Percentiles rank a stretch among this genome's conserved stretches.
Evolutionary conservation across 2,329 filamentous ascomycete genomes (phyloP).

Genomic region (Pseudogymnoascus sp.): DNA sequence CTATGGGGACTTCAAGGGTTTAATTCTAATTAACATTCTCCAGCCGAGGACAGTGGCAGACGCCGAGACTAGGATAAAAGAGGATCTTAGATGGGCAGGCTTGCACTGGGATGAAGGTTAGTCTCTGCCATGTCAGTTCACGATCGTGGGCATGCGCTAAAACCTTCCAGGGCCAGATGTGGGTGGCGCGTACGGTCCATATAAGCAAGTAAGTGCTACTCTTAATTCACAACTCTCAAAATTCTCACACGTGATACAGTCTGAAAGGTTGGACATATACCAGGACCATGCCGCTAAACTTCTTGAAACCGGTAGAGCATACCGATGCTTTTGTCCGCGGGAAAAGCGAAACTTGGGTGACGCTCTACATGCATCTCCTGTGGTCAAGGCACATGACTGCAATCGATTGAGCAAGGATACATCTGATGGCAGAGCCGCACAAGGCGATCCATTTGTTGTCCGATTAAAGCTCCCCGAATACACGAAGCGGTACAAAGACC

Average conservation of each 20-base stretch:
- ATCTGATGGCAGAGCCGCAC: conserved; percentile 59
- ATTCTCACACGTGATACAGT: conserved; percentile 40
- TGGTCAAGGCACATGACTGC: conserved; percentile 38
- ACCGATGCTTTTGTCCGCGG: conserved; percentile 84
- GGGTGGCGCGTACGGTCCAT: conserved; percentile 76
- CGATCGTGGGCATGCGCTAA: not conserved
- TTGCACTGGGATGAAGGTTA: conserved; percentile 86
- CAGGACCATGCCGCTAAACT: conserved; percentile 60
- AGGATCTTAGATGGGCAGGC: conserved; percentile 82
- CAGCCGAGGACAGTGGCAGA: conserved; percentile 74
- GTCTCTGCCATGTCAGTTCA: conserved; percentile 2
- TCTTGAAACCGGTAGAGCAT: conserved; percentile 64
- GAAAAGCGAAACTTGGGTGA: conserved; percentile 33
- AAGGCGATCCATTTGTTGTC: conserved; percentile 66
- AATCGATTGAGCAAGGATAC: conserved; percentile 56
- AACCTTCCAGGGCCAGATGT: conserved; percentile 58
- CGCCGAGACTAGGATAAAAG: conserved; percentile 67
- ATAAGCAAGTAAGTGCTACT: conserved; percentile 56
- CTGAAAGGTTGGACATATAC: conserved; percentile 69
- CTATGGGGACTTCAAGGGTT: conserved; percentile 17
- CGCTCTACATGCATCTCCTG: not conserved
- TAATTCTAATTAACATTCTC: conserved; percentile 22
- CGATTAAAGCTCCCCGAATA: conserved; percentile 59
- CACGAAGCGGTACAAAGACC: conserved; percentile 61
- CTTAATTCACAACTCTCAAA: not conserved